Conservation (phyloP, 2,329 filamentous ascomycete species). For the Trichoderma koningii region DNA sequence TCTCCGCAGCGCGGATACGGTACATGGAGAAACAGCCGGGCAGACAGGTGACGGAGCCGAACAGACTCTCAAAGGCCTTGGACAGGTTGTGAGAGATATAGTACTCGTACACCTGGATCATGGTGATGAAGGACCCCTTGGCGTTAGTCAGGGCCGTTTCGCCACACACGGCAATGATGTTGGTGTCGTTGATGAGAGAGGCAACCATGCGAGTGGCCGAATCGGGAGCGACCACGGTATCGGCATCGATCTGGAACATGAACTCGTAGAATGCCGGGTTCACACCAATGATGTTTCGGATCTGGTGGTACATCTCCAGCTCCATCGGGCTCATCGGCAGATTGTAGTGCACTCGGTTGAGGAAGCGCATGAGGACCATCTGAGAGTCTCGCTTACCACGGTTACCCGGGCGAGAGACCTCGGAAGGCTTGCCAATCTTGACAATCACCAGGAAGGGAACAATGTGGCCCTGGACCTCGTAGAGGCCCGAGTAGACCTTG, state of each 20-base stretch:
- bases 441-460: slow-evolving; percentile 96
- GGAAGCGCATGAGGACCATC: slow-evolving; percentile 97
- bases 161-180: slow-evolving; percentile 90
- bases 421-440: slow-evolving; percentile 96
- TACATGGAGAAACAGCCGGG: slow-evolving; percentile 99
- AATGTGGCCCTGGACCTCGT: slow-evolving; percentile 97
- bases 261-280: slow-evolving; percentile 99
- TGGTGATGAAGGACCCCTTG: slow-evolving; percentile 90
- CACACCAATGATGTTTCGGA: slow-evolving; percentile 97
- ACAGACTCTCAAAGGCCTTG: slow-evolving; percentile 96
- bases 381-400: slow-evolving; percentile 99
- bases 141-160: slow-evolving; percentile 93
- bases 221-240: slow-evolving; percentile 89
- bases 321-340: slow-evolving; percentile 93
- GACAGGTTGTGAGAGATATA: slow-evolving; percentile 97
- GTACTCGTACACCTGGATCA: slow-evolving; percentile 99
- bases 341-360: slow-evolving; percentile 98
- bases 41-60: slow-evolving; percentile 95
- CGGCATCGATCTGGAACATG: slow-evolving; percentile 93
- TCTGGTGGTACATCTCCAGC: slow-evolving; percentile 97
- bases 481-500: slow-evolving; percentile 96
- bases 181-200: slow-evolving; percentile 86
- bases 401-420: slow-evolving; percentile 92
- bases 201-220: slow-evolving; percentile 90
- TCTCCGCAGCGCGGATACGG: slow-evolving; percentile 89